Evolutionary conservation across 164 flowering plant species (phyloP), one percentile per base, ranked within the genome.

Genomic region (Sedum album): DNA sequence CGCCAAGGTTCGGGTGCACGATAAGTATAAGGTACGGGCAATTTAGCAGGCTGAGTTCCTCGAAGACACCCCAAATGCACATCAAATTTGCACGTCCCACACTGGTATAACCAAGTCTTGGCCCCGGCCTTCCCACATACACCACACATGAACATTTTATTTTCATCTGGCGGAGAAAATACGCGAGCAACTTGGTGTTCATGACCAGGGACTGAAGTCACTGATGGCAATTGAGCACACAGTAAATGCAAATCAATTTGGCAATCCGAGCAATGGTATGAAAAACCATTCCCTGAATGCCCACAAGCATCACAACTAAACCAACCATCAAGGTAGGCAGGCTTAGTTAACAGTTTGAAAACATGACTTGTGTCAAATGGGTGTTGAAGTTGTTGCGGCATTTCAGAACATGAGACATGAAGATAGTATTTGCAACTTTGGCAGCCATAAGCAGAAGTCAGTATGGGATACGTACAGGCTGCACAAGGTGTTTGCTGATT

Each of bases 261-360:
- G 48, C 84, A 81, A 6, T 44, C 53, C 4, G 57, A 31, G 41
- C 85, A 84, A 17, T 77, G 74, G 73, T 83, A 83, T 21, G 76
- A 79, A 73, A 82, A 82, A 33, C 81, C 84, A 25, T 68, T 66
- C 3, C 85, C 80, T 4, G 67, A 71, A 14, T 68, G 72, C 4
- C 77, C 72, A 42, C 87, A 84, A 0, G 82, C 83, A 60, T 80
- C 82, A 51, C 87, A 82, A 46, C 36, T 41, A 70, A 77, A 82
- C 61, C 70, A 20, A 63, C 85, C 82, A 4, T 70, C 75, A 0
- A 79, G 77, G 75, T 80, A 80, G 5, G 67, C 61, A 8, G 85
- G 80, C 30, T 10, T 44, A 6, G 81, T 75, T 26, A 73, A 71
- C 65, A 82, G 79, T 8, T 67, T 9, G n/a, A 84, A 76, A 25